phyloP scores from a whole-genome alignment of 2,329 filamentous ascomycete species.

The Neospermospora avenae region DNA sequence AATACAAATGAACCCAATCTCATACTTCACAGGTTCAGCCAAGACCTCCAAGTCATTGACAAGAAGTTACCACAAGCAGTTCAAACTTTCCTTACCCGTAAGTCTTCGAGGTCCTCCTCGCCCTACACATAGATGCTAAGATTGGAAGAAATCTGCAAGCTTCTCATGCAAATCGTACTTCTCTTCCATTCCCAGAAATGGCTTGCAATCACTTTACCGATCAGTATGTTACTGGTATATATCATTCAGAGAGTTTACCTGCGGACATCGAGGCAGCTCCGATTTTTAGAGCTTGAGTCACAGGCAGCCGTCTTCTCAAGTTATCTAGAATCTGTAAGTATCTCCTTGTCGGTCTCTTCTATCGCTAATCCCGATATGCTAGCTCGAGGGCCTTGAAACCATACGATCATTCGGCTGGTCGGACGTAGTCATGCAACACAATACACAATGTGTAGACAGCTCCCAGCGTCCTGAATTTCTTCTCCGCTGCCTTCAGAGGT shows the following conservation, averaged over 20 bases:
- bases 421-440: slow-evolving; percentile 40
- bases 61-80: slow-evolving; percentile 23
- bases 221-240: slow-evolving; percentile 16
- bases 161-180: slow-evolving; percentile 46
- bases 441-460: slow-evolving; percentile 46
- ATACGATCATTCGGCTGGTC: slow-evolving; percentile 43
- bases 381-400: slow-evolving; percentile 41
- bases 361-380: background rate
- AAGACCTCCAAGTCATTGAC: slow-evolving; percentile 30
- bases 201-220: slow-evolving; percentile 46
- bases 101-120: slow-evolving; percentile 19
- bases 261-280: slow-evolving; percentile 45
- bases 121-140: slow-evolving; percentile 14
- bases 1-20: background rate
- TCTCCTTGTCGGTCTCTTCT: slow-evolving; percentile 19
- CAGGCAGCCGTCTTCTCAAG: slow-evolving; percentile 42
- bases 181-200: slow-evolving; percentile 46
- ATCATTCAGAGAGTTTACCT: slow-evolving; percentile 42
- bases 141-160: slow-evolving; percentile 23
- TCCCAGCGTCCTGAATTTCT: slow-evolving; percentile 56
- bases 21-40: slow-evolving; percentile 20
- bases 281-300: slow-evolving; percentile 44
- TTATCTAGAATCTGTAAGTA: slow-evolving; percentile 40
- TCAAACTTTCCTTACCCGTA: background rate
- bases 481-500: slow-evolving; percentile 53